A percentile compares a stretch with the other conserved stretches of the same genome.
Evolutionary conservation across 179 eudicot species (phyloP).

Genomic region (Beta lomatogona): DNA sequence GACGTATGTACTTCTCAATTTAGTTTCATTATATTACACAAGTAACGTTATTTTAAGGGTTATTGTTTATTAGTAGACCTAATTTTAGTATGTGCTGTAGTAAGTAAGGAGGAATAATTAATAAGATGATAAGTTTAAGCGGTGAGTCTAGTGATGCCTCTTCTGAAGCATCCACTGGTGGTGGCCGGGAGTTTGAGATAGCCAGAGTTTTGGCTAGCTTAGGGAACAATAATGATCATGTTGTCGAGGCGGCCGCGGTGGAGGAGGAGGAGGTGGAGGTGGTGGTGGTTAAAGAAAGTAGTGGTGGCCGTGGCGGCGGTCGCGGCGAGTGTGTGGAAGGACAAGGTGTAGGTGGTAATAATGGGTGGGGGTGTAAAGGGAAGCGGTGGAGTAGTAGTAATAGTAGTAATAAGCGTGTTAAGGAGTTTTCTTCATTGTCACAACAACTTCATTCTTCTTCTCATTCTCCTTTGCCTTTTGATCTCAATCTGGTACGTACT

Average conservation of each 20-base stretch:
- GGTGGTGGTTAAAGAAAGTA: not conserved
- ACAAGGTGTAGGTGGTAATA: not conserved
- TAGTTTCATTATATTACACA: too few species aligned
- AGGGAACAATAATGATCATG: slow-evolving; percentile 26
- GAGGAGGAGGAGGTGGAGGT: not conserved
- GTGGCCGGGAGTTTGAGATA: slow-evolving; percentile 53
- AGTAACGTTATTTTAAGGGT: too few species aligned
- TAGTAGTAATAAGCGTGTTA: slow-evolving; percentile 30
- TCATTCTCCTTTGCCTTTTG: slow-evolving; percentile 34
- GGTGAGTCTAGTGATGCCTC: slow-evolving; percentile 1
- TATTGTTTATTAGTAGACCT: too few species aligned
- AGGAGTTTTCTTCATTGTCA: not conserved
- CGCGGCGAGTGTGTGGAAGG: not conserved
- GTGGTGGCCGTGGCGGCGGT: not conserved
- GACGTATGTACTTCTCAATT: too few species aligned
- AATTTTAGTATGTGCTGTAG: not conserved
- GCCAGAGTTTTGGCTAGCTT: slow-evolving; percentile 62
- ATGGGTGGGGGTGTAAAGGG: slow-evolving; percentile 30
- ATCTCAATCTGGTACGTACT: slow-evolving; percentile 36
- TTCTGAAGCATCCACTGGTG: not conserved
- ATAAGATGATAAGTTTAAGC: not conserved
- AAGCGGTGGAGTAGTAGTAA: slow-evolving; percentile 23
- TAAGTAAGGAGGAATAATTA: not conserved
- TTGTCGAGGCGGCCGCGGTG: not conserved
- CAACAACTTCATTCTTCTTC: not conserved